Evolutionary conservation across 2,329 filamentous ascomycete species (phyloP).

Genomic region (Alternaria novae-zelandiae): DNA sequence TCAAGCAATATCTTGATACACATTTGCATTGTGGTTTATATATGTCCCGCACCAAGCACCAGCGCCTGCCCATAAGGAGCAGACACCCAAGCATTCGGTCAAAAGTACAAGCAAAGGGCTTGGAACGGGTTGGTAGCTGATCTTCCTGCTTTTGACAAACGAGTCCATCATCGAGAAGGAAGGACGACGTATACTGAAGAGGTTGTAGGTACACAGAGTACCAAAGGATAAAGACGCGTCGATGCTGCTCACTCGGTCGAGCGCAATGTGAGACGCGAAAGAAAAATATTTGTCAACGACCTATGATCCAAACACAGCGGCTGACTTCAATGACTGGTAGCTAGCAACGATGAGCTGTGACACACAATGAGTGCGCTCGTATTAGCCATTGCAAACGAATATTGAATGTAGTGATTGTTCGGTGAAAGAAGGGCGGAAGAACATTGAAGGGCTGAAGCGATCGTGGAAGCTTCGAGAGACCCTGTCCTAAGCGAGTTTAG

Average conservation of each 20-base stretch:
- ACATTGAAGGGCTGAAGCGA: constrained; percentile 10
- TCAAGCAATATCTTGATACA: background rate
- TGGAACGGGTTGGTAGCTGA: constrained; percentile 17
- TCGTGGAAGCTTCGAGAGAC: constrained; percentile 27
- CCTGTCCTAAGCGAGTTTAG: constrained; percentile 21
- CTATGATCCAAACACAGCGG: background rate
- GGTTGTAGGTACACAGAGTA: constrained; percentile 12
- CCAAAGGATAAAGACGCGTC: background rate
- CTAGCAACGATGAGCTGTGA: background rate
- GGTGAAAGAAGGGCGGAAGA: constrained; percentile 18
- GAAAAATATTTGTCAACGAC: background rate
- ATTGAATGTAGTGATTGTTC: background rate
- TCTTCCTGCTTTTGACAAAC: constrained; percentile 42
- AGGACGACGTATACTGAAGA: constrained; percentile 45
- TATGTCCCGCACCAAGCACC: constrained; percentile 27
- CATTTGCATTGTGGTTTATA: background rate
- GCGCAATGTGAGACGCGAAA: background rate
- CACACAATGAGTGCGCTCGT: constrained; percentile 4
- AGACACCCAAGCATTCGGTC: constrained; percentile 38
- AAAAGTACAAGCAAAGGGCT: constrained; percentile 32
- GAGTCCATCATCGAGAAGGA: constrained; percentile 39
- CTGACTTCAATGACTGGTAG: background rate
- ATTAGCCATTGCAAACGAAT: constrained; percentile 5
- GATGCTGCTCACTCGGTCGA: background rate
- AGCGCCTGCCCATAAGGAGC: constrained; percentile 25